Evolutionary conservation across 768 basidiomycete species (phyloP).

Genomic region (Rhizopogon roseolus): DNA sequence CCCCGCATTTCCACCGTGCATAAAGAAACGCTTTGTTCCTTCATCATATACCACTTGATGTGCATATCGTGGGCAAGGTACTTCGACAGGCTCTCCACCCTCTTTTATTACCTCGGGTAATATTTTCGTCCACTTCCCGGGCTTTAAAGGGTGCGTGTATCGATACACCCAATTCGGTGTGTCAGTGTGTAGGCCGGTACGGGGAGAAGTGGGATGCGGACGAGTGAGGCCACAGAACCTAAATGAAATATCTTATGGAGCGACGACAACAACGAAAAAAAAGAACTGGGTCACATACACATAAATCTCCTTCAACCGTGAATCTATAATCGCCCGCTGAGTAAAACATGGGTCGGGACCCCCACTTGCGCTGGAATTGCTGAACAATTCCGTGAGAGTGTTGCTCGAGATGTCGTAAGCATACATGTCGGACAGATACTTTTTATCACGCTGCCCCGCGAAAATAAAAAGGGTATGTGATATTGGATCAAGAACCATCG

Average conservation of each 20-base stretch:
- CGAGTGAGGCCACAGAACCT: slow-evolving; percentile 64
- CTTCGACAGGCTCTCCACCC: slow-evolving; percentile 18
- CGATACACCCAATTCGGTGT: slow-evolving; percentile 66
- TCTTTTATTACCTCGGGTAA: slow-evolving; percentile 29
- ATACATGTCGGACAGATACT: slow-evolving; percentile 73
- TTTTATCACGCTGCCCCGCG: slow-evolving; percentile 66
- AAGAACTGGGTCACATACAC: slow-evolving; percentile 41
- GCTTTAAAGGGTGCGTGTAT: slow-evolving; percentile 43
- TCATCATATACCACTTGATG: slow-evolving; percentile 77
- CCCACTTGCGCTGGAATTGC: slow-evolving; percentile 54
- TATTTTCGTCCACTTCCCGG: slow-evolving; percentile 65
- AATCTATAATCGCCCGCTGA: slow-evolving; percentile 68
- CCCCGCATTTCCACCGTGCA: slow-evolving; percentile 79
- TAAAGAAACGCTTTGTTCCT: slow-evolving; percentile 46
- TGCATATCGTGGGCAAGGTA: slow-evolving; percentile 65
- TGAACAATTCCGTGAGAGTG: slow-evolving; percentile 55
- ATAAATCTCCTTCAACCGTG: slow-evolving; percentile 61
- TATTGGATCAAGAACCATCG: slow-evolving; percentile 70
- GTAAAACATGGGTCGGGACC: slow-evolving; percentile 74
- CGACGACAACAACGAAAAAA: neutral
- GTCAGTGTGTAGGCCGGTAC: slow-evolving; percentile 40
- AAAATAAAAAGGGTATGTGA: slow-evolving; percentile 64
- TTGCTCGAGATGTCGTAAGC: slow-evolving; percentile 59
- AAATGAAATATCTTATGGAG: neutral
- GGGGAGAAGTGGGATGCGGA: slow-evolving; percentile 30